Base-by-base conservation (phyloP, 345 rosid genomes). In the Anacardium occidentale region DNA sequence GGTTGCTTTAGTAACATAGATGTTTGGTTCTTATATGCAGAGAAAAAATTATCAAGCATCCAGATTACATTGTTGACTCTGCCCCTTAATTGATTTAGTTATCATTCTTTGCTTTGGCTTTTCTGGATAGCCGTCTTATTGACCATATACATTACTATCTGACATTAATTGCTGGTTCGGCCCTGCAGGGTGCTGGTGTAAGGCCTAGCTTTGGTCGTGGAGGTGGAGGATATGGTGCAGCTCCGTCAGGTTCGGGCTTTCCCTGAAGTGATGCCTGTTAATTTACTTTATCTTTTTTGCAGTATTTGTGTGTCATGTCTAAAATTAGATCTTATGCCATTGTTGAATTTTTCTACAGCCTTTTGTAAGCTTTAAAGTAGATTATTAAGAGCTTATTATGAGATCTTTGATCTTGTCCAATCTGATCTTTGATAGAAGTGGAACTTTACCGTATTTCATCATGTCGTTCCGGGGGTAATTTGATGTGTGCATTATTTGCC, bases 161-260 rank as follows among this genome's bases (percentile, higher is more conserved):
- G 9, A 37, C 7, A 37, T 9, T 6, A 47, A 24, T 15, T 47
- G 55, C 20, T 65, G 22, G 25, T 59, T 53, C 8, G 15, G 68
- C 13, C 56, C 40, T 70, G 52, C 78, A 88, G 92, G 87, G 86
- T 15, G 48, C 93, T 69, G 89, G 91, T 71, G 88, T 84, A 57
- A 88, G 95, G 74, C 84, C 90, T 48, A 87, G 85, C 17, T 90
- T 90, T 80, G 97, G 97, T 52, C 91, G 95, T 29, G 95, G 97
- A 29, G 88, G 89, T 75, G 90, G 95, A 29, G 85, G 89, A 50
- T 82, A 74, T 50, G 63, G 85, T 10, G 85, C 83, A 64, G 84
- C 85, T 21, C 88, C 85, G 55, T 75, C 87, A 55, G 82, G 87
- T 57, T 81, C 90, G 40, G 86, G 79, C 11, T 73, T 86, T 13